Evolutionary conservation across 768 basidiomycete species (phyloP), one percentile per base, ranked within the genome.

Genomic region (Lactarius akahatsu): DNA sequence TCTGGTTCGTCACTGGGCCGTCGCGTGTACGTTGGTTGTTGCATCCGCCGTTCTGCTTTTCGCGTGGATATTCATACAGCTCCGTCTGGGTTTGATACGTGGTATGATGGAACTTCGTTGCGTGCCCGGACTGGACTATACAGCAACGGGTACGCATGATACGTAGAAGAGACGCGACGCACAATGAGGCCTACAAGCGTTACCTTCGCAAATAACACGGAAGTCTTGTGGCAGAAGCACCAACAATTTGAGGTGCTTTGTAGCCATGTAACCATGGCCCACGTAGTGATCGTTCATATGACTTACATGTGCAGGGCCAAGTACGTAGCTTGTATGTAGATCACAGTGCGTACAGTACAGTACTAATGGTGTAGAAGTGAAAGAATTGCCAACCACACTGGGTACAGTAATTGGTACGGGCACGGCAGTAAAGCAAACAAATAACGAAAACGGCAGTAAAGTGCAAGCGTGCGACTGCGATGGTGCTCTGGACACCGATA

Each of bases 101-200:
- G n/a, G 47, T 7, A 15, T 50, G 23, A 26, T 50, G 23, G 4
- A 26, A 13, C 23, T 4, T 26, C 13, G 23, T 23, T 50, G 13
- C 23, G 13, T 23, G 13, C 23, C 50, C 13, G 13, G 50, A 15
- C 50, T 26, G 5, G 50, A 23, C 50, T 23, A 15, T 13, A 23
- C 11, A 50, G 11, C 45, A n/a, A 50, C 47, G 10, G 4, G 28
- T 28, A 28, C 28, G 2, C 28, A 28, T 28, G 28, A 23, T 97
- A 88, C 76, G 90, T 94, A 15, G 97, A 99, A 74, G 96, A 98
- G 78, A 98, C 96, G 5, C 30, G 4, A 30, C 30, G 30, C 77
- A 91, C 54, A 98, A 97, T 73, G 81, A 84, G 34, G 87, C 96
- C 7, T 97, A 93, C 76, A 87, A 83, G 72, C 81, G 87, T 71